Conservation (phyloP, 1,139 yeast genomes). For the Trichomonascaceae sp. region DNA sequence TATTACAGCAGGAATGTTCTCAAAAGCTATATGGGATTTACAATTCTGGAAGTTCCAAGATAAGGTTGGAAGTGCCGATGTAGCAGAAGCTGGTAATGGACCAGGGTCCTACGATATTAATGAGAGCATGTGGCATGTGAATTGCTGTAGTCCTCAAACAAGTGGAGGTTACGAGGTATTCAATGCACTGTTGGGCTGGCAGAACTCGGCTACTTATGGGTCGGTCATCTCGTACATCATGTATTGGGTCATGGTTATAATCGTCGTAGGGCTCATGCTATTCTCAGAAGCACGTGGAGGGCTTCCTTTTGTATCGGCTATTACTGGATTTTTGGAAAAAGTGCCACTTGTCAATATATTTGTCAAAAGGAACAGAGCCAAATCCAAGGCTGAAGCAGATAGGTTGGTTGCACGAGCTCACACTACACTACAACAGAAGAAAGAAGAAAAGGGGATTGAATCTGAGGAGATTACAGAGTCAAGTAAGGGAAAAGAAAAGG, state of each 20-base stretch:
- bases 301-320: constrained; percentile 38
- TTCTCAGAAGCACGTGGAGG: constrained; percentile 66
- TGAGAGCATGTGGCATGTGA: constrained; percentile 83
- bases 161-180: constrained; percentile 94
- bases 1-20: constrained; percentile 82
- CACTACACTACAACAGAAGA: constrained; percentile 5
- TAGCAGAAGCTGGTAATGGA: constrained; percentile 82
- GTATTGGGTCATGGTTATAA: constrained; percentile 70
- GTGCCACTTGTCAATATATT: constrained; percentile 14
- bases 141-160: constrained; percentile 85
- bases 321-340: neutral
- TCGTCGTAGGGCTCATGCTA: constrained; percentile 50
- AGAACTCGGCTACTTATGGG: constrained; percentile 84
- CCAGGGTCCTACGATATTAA: constrained; percentile 83
- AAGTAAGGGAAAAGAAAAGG: neutral
- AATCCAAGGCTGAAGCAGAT: neutral
- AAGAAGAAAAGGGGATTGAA: constrained; percentile 7
- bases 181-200: constrained; percentile 86
- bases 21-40: constrained; percentile 85
- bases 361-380: constrained; percentile 8
- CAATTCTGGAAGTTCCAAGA: constrained; percentile 59
- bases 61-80: constrained; percentile 81
- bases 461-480: constrained; percentile 15
- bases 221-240: constrained; percentile 77
- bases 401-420: neutral